Base-by-base conservation (phyloP, 2,329 filamentous ascomycete genomes). In the Elsinoe batatas region DNA sequence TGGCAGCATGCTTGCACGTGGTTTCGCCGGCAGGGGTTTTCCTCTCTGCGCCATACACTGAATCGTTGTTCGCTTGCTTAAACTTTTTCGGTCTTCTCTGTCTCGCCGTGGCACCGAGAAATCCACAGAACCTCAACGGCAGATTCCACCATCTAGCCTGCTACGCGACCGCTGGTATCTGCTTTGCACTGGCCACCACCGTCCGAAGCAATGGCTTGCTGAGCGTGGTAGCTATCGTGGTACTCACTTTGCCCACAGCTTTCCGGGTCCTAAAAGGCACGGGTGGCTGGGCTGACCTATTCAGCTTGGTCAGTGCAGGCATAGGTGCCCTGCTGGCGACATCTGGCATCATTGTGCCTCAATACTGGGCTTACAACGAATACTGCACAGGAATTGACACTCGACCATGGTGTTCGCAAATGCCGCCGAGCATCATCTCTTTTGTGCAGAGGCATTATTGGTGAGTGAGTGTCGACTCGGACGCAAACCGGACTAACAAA, bases 401-500 rank as follows among this genome's bases (percentile, higher is more conserved):
- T 11, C 65, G 87, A 56, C 79, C 82, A 3, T 98, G 93, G 93
- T 98, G 93, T 68, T 67, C 70, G 17, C 76, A 74, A 15, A 68
- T 72, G n/a, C 60, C 91, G 11, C 93, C 93, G 3, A 95, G 89
- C 67, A 91, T 98, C 58, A 97, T 95, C 71, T 79, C 82, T 0
- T 97, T 87, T 75, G 91, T 97, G 1, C 93, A 98, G 67, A 77
- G 78, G 44, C 76, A 87, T 64, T 97, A 98, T 70, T 98, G 93
- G 91, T 95, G 77, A 69, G 20, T 26, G 22, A 38, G 5, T 8
- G 13, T 2, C 13, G 2, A 40, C 12, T 15, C 15, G 11, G 15
- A 18, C 42, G 8, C 15, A 32, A 53, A 3, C 20, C 36, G 32
- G 33, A 32, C 60, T 57, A 20, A 58, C 57, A 59, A 11, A 38